Base-by-base conservation (phyloP, 805 yeast species). In the Yamadazyma phyllophila region DNA sequence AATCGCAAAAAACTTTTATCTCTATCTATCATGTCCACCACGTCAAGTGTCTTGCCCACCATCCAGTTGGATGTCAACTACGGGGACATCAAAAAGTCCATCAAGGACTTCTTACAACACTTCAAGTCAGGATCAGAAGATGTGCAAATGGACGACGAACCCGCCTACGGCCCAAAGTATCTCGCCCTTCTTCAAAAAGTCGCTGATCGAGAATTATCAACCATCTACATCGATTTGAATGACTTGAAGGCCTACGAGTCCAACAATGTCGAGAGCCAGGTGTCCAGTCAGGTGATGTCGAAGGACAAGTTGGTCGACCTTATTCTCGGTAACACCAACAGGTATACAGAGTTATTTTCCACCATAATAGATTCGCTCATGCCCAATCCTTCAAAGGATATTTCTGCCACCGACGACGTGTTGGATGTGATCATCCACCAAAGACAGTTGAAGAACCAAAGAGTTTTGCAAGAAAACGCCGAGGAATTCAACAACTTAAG, bases 361-460 rank as follows among this genome's bases (percentile, higher is more conserved):
- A 69, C 73, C 40, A 83, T 82, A 12, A 79, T 88, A 36, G 99
- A 94, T 66, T 82, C 80, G 40, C 63, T 88, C 47, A 78, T 92
- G 80, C 99, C 99, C 0, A 77, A 75, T 50, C 92, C 98, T n/a
- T 84, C 94, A 1, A 80, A 76, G 41, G 91, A 87, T 49, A 74
- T 92, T 43, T 71, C 82, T 37, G 88, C 85, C 61, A 81, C 82
- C 54, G 97, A 89, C 62, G 96, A 88, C 55, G 98, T 94, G 10
- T 70, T 94, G 51, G 99, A 94, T 60, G 95, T 94, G 47, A 88
- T 94, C 46, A 73, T 91, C 53, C 91, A 88, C 60, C 98, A 94
- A 71, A 80, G 99, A 63, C 81, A 78, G 57, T 78, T 88, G 61
- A 78, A 96, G 60, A 92, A 92, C 63, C 80, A 80, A 54, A 78